Conservation (phyloP, 2,329 filamentous ascomycete species). For the Sporothrix euskadiensis region DNA sequence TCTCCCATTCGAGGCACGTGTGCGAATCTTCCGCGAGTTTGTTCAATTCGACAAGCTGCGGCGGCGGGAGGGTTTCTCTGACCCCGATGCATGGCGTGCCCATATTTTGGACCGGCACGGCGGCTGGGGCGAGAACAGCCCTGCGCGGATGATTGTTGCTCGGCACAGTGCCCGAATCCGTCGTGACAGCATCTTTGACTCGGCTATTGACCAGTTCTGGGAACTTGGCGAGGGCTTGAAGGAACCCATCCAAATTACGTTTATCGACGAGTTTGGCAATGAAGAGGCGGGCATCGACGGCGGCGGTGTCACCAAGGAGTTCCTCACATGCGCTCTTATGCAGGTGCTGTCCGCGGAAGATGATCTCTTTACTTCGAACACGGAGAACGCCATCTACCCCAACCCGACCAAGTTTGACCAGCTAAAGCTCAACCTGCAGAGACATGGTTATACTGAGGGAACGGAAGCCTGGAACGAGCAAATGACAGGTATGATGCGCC, state of each 20-base stretch:
- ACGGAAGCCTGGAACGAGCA: conserved; percentile 58
- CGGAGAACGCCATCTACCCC: conserved; percentile 83
- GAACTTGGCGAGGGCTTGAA: conserved; percentile 78
- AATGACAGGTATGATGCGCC: conserved; percentile 63
- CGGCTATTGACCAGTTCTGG: conserved; percentile 84
- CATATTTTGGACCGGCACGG: conserved; percentile 50
- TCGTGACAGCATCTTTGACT: conserved; percentile 76
- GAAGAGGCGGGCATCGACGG: conserved; percentile 94
- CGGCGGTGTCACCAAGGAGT: conserved; percentile 96
- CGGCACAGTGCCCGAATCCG: conserved; percentile 78
- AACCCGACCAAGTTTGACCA: conserved; percentile 78
- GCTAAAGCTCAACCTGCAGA: conserved; percentile 58
- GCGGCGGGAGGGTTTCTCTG: conserved; percentile 65
- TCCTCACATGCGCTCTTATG: conserved; percentile 81
- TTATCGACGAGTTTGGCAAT: conserved; percentile 85
- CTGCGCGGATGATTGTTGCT: conserved; percentile 45
- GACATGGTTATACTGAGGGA: conserved; percentile 53
- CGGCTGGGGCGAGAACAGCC: conserved; percentile 33
- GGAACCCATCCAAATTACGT: conserved; percentile 94
- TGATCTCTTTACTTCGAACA: conserved; percentile 77
- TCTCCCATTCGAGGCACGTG: conserved; percentile 87
- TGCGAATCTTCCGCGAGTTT: conserved; percentile 91
- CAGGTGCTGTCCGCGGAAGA: conserved; percentile 70
- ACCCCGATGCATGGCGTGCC: conserved; percentile 74
- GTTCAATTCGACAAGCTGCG: conserved; percentile 78